Evolutionary conservation across 805 yeast genomes (phyloP).

Genomic region (Kodamaea fukazawae): DNA sequence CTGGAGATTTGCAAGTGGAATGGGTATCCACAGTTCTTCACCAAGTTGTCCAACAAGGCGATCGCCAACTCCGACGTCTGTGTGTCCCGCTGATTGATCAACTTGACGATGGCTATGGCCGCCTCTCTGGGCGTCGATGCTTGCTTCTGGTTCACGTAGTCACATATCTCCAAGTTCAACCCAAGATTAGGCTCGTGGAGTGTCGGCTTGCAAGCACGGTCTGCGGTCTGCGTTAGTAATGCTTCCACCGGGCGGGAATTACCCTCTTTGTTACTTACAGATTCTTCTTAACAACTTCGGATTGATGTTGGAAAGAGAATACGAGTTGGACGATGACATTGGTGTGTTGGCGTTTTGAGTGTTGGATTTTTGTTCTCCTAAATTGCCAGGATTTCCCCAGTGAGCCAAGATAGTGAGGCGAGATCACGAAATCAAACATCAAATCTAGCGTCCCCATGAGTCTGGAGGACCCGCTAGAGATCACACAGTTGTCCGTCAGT

Average conservation of each 20-base stretch:
- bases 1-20: conserved; percentile 92
- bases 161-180: conserved; percentile 88
- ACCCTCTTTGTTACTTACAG: conserved; percentile 28
- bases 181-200: conserved; percentile 84
- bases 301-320: conserved; percentile 43
- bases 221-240: conserved; percentile 23
- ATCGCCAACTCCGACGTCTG: conserved; percentile 84
- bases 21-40: conserved; percentile 97
- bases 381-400: too few species aligned
- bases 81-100: conserved; percentile 78
- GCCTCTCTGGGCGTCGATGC: conserved; percentile 92
- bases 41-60: conserved; percentile 81
- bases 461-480: conserved; percentile 55
- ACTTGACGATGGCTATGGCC: conserved; percentile 76
- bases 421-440: too few species aligned
- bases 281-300: conserved; percentile 46
- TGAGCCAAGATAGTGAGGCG: not conserved
- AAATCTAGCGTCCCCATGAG: not conserved
- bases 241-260: not conserved
- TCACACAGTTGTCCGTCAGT: conserved; percentile 56
- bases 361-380: conserved; percentile 2
- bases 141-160: conserved; percentile 86
- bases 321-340: conserved; percentile 18
- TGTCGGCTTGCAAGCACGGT: conserved; percentile 85
- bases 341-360: conserved; percentile 1